A percentile compares a stretch with the other conserved stretches of the same genome.
These are phyloP conservation scores for Afroboletus lepidellus DNA, from an alignment of 1,284 basidiomycete genomes.

Conservation along the genomic window DNA sequence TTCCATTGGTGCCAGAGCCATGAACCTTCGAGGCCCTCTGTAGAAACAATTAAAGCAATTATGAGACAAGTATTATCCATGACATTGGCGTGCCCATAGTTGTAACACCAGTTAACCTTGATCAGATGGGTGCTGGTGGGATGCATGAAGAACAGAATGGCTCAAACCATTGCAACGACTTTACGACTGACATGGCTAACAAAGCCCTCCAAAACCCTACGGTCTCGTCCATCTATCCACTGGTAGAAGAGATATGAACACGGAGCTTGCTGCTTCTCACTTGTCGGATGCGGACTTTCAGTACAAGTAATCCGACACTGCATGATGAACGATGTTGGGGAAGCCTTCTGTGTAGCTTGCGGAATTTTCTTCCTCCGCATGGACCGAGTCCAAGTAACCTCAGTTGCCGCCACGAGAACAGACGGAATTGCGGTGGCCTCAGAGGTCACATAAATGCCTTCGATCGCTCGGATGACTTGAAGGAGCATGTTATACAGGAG, in stretches of 20 bases:
- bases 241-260: not conserved
- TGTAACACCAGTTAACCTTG: too few relatives aligned
- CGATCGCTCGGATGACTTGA: conserved; percentile 36
- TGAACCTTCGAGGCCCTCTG: too few relatives aligned
- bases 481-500: conserved; percentile 24
- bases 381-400: conserved; percentile 75
- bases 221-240: not conserved
- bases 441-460: conserved; percentile 29
- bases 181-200: too few relatives aligned
- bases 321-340: conserved; percentile 12
- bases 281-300: not conserved
- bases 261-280: not conserved
- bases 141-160: too few relatives aligned
- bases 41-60: too few relatives aligned
- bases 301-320: conserved; percentile 26
- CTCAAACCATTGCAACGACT: too few relatives aligned
- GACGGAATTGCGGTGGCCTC: conserved; percentile 10
- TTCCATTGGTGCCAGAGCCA: too few relatives aligned
- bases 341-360: not conserved
- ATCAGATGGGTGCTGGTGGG: too few relatives aligned
- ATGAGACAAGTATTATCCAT: too few relatives aligned
- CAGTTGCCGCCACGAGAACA: conserved; percentile 41
- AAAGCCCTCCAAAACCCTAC: too few relatives aligned
- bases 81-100: too few relatives aligned
- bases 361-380: conserved; percentile 50